Evolutionary conservation across 345 rosid species (phyloP).

Genomic region (Eucalyptus viminalis): DNA sequence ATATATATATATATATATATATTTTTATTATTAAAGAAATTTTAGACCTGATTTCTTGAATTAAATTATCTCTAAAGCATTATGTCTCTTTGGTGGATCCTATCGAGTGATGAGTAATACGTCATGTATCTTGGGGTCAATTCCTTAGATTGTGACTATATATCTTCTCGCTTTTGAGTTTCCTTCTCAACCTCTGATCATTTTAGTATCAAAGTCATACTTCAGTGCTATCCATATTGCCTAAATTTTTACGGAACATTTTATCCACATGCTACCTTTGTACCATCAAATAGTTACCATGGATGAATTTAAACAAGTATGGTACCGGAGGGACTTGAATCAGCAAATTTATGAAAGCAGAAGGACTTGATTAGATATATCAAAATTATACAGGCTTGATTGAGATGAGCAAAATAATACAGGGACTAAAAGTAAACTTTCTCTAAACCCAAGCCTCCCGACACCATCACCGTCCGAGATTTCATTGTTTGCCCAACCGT

Average conservation of each 20-base stretch:
- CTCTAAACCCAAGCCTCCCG: neutral
- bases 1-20: too few species aligned
- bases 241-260: neutral
- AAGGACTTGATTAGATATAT: neutral
- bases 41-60: neutral
- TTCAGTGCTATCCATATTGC: accelerated
- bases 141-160: neutral
- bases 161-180: neutral
- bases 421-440: neutral
- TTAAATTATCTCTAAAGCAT: neutral
- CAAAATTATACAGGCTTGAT: neutral
- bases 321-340: neutral
- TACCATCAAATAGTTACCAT: neutral
- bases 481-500: neutral
- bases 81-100: neutral
- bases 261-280: neutral
- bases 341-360: neutral
- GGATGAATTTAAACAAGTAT: neutral
- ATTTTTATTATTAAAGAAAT: neutral
- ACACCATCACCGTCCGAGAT: neutral
- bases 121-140: neutral
- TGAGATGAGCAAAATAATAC: neutral
- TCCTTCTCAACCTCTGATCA: neutral
- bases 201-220: neutral
- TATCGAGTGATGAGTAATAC: neutral